Evolutionary conservation across 768 basidiomycete genomes (phyloP).

Genomic region (Jaapia argillacea): DNA sequence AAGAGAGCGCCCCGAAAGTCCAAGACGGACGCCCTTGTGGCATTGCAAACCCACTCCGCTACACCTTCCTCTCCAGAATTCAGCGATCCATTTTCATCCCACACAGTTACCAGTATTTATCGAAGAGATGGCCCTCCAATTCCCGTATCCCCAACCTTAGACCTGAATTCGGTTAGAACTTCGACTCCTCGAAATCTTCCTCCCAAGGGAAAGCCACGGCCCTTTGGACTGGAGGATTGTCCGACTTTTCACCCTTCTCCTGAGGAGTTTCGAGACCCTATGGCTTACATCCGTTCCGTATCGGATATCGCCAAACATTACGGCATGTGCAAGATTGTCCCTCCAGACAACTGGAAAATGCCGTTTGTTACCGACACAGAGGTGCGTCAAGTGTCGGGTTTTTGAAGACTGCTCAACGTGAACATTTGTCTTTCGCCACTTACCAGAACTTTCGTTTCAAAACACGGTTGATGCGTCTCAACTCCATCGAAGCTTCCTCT

Average conservation of each 20-base stretch:
- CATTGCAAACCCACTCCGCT: conserved; percentile 50
- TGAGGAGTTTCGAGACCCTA: conserved; percentile 93
- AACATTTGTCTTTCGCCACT: conserved; percentile 10
- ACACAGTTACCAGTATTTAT: not conserved
- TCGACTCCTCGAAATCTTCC: conserved; percentile 35
- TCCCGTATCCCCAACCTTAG: conserved; percentile 48
- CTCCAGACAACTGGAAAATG: conserved; percentile 90
- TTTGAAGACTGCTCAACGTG: conserved; percentile 14
- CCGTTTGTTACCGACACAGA: conserved; percentile 93
- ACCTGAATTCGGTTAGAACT: conserved; percentile 67
- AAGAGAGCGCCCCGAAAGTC: conserved; percentile 82
- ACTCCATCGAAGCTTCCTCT: conserved; percentile 95
- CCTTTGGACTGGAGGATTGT: conserved; percentile 84
- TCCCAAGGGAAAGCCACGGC: conserved; percentile 39
- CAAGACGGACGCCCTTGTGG: conserved; percentile 80
- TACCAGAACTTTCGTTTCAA: conserved; percentile 85
- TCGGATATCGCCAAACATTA: conserved; percentile 58
- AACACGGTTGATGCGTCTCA: conserved; percentile 88
- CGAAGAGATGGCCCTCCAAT: conserved; percentile 29
- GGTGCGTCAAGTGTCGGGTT: conserved; percentile 35
- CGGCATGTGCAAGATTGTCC: conserved; percentile 95
- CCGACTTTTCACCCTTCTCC: conserved; percentile 79
- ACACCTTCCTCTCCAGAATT: conserved; percentile 32
- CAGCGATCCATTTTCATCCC: not conserved
- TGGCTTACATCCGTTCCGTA: conserved; percentile 85